A percentile compares a stretch with the other conserved stretches of the same genome.
These are phyloP conservation scores for Aspergillus sp. DNA, from an alignment of 2,329 filamentous ascomycete genomes.

Conservation along the genomic window DNA sequence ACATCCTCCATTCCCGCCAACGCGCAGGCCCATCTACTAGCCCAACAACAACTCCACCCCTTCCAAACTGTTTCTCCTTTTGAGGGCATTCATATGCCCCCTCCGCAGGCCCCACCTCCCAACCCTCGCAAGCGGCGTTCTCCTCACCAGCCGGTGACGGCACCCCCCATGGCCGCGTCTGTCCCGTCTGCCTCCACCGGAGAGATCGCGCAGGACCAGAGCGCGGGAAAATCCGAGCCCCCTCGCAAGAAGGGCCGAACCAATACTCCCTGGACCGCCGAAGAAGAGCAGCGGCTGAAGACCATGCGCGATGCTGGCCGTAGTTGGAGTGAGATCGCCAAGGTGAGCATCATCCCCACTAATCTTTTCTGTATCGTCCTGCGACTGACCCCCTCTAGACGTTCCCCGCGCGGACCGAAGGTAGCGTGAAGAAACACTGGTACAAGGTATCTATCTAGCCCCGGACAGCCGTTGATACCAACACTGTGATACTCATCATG, in stretches of 20 bases:
- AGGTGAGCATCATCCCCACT: slow-evolving; percentile 57
- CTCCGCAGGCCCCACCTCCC: slow-evolving; percentile 29
- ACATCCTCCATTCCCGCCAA: slow-evolving; percentile 36
- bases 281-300: slow-evolving; percentile 89
- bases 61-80: slow-evolving; percentile 35
- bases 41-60: slow-evolving; percentile 38
- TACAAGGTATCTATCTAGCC: slow-evolving; percentile 69
- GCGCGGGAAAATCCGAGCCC: slow-evolving; percentile 26
- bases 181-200: slow-evolving; percentile 27
- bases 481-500: not conserved
- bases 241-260: slow-evolving; percentile 84
- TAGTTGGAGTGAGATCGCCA: slow-evolving; percentile 97
- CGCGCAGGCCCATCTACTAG: slow-evolving; percentile 36
- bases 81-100: slow-evolving; percentile 42
- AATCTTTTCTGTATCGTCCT: not conserved
- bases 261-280: slow-evolving; percentile 98
- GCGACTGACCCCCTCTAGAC: slow-evolving; percentile 54
- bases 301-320: slow-evolving; percentile 89
- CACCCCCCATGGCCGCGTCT: slow-evolving; percentile 37
- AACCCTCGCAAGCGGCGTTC: slow-evolving; percentile 47
- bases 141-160: slow-evolving; percentile 36
- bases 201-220: slow-evolving; percentile 27
- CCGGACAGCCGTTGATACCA: not conserved
- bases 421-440: slow-evolving; percentile 99
- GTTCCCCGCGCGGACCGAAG: slow-evolving; percentile 90